Evolutionary conservation across 345 rosid genomes (phyloP).

Genomic region (Dipteronia dyeriana): DNA sequence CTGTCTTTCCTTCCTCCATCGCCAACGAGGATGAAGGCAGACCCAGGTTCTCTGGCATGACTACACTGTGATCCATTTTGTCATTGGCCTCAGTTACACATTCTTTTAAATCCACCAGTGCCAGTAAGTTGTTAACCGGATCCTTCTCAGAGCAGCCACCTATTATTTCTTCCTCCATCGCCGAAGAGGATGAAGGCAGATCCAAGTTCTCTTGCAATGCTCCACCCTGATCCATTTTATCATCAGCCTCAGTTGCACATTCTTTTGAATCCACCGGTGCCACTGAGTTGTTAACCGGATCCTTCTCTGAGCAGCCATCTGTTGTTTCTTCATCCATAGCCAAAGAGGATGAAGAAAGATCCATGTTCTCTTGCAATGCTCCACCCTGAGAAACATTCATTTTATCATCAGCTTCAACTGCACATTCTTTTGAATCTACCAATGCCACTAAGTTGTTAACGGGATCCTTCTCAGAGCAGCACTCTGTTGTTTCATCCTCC

Average conservation of each 20-base stretch:
- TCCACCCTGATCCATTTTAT: conserved; percentile 15
- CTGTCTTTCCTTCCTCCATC: conserved; percentile 18
- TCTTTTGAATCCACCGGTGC: not conserved
- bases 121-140: too few relatives aligned
- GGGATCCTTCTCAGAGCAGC: too few relatives aligned
- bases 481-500: not conserved
- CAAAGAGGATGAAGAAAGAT: conserved; percentile 20
- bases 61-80: conserved; percentile 23
- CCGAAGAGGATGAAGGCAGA: too few relatives aligned
- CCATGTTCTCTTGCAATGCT: conserved; percentile 15
- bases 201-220: too few relatives aligned
- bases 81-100: not conserved
- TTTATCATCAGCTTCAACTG: not conserved
- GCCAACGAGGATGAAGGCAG: conserved; percentile 19
- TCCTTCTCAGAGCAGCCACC: too few relatives aligned
- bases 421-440: too few relatives aligned
- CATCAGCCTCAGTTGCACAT: conserved; percentile 10
- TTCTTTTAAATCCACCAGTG: not conserved
- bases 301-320: not conserved
- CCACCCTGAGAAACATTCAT: conserved; percentile 13
- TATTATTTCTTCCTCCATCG: too few relatives aligned
- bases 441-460: too few relatives aligned
- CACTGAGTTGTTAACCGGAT: not conserved
- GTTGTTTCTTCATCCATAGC: conserved; percentile 18
- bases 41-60: conserved; percentile 18